Evolutionary conservation across 306 rosid genomes (phyloP).

Genomic region (Rubus idaeus): DNA sequence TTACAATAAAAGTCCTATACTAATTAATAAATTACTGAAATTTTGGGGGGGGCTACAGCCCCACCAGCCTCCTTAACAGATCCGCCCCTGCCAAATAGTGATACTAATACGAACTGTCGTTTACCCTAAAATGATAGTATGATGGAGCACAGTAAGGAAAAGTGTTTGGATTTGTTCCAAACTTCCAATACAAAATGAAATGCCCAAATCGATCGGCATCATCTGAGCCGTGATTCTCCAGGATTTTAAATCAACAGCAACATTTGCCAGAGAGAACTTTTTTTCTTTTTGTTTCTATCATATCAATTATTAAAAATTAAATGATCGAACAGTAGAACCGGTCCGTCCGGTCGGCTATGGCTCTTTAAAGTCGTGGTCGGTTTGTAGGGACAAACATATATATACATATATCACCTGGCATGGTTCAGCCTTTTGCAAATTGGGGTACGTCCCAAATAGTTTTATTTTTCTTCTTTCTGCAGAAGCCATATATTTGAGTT

Average conservation of each 20-base stretch:
- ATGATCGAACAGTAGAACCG: not conserved
- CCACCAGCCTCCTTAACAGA: too few species aligned
- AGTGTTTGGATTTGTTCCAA: not conserved
- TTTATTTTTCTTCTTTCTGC: not conserved
- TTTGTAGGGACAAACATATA: conserved; percentile 19
- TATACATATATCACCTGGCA: not conserved
- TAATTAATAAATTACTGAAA: too few species aligned
- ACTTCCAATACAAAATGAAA: not conserved
- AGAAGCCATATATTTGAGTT: not conserved
- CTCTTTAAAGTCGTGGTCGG: not conserved
- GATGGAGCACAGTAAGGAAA: conserved; percentile 1
- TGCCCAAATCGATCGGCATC: conserved; percentile 10
- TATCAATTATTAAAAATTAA: not conserved
- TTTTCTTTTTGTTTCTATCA: not conserved
- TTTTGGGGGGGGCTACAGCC: too few species aligned
- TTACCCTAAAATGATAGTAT: not conserved
- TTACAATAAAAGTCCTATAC: too few species aligned
- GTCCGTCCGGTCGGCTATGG: conserved; percentile 1
- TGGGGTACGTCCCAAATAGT: not conserved
- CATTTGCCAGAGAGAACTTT: not conserved
- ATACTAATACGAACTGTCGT: not conserved
- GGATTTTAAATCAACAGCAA: not conserved
- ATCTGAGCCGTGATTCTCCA: conserved; percentile 1
- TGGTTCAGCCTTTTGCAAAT: conserved; percentile 18
- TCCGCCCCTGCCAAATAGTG: too few species aligned